Conservation (phyloP, 2,329 filamentous ascomycete species). For the Aspergillus carbonarius region DNA sequence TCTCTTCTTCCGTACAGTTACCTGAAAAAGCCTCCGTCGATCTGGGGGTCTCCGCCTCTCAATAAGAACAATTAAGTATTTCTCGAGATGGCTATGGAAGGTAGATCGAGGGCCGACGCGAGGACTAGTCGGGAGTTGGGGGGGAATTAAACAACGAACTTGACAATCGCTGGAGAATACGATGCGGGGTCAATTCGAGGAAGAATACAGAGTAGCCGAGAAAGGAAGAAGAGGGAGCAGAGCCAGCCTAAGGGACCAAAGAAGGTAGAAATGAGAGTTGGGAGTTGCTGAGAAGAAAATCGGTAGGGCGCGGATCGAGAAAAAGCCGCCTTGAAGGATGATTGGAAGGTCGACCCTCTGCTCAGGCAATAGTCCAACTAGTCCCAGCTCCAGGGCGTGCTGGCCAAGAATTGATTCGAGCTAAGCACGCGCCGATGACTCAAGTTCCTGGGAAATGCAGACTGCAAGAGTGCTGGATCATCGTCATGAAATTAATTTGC, state of each 20-base stretch:
- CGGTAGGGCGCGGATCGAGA: slow-evolving; percentile 19
- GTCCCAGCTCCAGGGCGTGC: background rate
- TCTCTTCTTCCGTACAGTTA: background rate
- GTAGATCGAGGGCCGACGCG: background rate
- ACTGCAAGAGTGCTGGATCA: background rate
- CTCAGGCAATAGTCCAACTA: slow-evolving; percentile 14
- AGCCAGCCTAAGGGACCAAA: background rate
- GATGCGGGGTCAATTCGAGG: background rate
- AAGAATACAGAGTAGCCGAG: background rate
- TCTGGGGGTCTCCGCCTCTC: background rate
- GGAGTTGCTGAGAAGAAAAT: slow-evolving; percentile 5
- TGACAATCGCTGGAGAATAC: background rate
- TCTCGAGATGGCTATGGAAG: background rate
- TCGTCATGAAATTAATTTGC: slow-evolving; percentile 2
- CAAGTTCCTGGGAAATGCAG: background rate
- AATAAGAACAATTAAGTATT: background rate
- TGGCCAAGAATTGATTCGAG: slow-evolving; percentile 1
- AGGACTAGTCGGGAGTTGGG: background rate
- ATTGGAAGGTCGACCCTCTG: slow-evolving; percentile 3
- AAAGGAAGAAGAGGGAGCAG: background rate
- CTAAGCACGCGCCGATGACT: slow-evolving; percentile 5
- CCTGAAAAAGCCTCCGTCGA: background rate
- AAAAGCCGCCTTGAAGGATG: slow-evolving; percentile 9
- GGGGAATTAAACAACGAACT: background rate
- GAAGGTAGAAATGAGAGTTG: slow-evolving; percentile 4